Evolutionary conservation across 2,329 filamentous ascomycete species (phyloP).

Genomic region (Xylaria sp.): DNA sequence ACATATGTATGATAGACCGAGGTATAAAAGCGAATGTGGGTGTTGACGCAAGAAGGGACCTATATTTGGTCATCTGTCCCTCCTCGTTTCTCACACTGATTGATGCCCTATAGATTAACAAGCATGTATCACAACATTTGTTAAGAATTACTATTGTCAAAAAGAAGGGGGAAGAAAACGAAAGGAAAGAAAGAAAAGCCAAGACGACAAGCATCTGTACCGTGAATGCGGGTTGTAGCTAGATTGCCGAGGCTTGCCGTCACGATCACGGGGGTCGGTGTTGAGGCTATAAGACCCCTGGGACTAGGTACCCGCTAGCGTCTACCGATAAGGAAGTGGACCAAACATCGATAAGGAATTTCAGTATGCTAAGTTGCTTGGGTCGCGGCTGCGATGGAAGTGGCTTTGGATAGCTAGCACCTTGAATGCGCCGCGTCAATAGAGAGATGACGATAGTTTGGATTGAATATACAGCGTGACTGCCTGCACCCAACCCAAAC

Average conservation of each 20-base stretch:
- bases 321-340: slow-evolving; percentile 40
- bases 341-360: slow-evolving; percentile 46
- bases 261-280: not conserved
- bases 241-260: not conserved
- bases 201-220: not conserved
- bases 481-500: not conserved
- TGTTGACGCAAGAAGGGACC: slow-evolving; percentile 23
- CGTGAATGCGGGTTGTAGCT: not conserved
- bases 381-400: not conserved
- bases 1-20: not conserved
- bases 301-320: slow-evolving; percentile 40
- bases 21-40: not conserved
- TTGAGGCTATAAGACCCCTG: slow-evolving; percentile 16
- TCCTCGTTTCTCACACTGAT: not conserved
- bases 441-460: slow-evolving; percentile 18
- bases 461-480: not conserved
- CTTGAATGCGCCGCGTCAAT: not conserved
- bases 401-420: not conserved
- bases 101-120: not conserved
- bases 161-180: too few species aligned
- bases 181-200: too few species aligned
- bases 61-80: slow-evolving; percentile 8
- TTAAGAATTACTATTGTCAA: not conserved
- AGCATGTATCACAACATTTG: not conserved
- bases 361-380: slow-evolving; percentile 1